phyloP scores from a whole-genome alignment of 257 asterid genomes.

The Capsicum chinense region DNA sequence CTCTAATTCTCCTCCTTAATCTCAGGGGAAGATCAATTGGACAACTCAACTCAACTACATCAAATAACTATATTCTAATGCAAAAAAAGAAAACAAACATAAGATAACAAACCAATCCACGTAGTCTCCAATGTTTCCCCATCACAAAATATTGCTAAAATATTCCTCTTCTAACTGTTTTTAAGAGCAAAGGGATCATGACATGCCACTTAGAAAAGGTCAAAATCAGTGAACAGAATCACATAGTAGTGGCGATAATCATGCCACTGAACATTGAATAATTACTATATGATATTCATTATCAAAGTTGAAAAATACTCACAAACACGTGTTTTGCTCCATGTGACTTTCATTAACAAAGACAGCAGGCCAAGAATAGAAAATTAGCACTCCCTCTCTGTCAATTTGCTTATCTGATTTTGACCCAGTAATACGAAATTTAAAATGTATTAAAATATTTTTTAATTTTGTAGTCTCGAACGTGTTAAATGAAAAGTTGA shows the following conservation, averaged over 20 bases:
- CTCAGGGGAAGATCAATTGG: conserved; percentile 5
- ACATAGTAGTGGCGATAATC: conserved; percentile 29
- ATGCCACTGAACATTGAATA: conserved; percentile 23
- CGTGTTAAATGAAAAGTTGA: too few species aligned
- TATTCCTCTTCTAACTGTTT: conserved; percentile 6
- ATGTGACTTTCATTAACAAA: not conserved
- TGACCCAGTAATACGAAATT: too few species aligned
- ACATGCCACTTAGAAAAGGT: not conserved
- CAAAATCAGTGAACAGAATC: not conserved
- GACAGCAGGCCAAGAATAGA: not conserved
- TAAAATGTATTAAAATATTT: too few species aligned
- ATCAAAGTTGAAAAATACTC: conserved; percentile 22
- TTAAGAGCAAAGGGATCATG: conserved; percentile 31
- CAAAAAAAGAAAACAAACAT: not conserved
- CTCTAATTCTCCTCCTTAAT: conserved; percentile 19
- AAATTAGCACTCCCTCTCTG: not conserved
- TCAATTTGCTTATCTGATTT: too few species aligned
- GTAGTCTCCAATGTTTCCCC: conserved; percentile 37
- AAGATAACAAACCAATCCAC: conserved; percentile 30
- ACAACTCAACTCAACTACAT: not conserved
- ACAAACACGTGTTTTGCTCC: conserved; percentile 30
- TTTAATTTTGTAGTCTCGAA: too few species aligned
- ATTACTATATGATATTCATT: not conserved
- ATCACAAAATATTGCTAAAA: conserved; percentile 31
- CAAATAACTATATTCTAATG: not conserved